phyloP scores from a whole-genome alignment of 441 rosid genomes.

The Syzygium malaccense region DNA sequence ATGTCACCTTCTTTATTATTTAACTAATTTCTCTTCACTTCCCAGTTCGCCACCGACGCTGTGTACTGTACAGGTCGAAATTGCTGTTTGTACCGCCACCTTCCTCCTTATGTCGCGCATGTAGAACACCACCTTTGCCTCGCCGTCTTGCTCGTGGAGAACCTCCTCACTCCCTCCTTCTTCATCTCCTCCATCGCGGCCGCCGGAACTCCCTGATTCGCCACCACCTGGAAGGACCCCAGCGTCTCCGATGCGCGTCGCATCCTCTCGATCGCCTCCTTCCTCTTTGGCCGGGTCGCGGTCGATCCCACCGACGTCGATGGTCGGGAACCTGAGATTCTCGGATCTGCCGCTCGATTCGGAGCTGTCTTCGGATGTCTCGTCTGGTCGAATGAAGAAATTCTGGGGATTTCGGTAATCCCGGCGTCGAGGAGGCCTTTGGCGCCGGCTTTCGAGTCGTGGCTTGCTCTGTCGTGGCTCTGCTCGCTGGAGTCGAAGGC shows the following conservation, averaged over 20 bases:
- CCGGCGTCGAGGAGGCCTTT: neutral
- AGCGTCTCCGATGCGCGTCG: slow-evolving; percentile 15
- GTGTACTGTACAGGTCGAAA: no score
- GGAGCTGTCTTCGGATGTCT: neutral
- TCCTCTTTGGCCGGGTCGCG: neutral
- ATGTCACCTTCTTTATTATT: neutral
- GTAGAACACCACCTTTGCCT: slow-evolving; percentile 24
- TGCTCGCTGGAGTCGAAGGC: neutral
- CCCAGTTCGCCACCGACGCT: neutral
- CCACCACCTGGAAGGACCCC: slow-evolving; percentile 49
- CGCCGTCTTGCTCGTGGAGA: slow-evolving; percentile 21
- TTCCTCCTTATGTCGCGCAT: neutral
- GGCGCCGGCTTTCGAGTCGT: neutral
- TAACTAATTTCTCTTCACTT: neutral
- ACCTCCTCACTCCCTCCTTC: slow-evolving; percentile 32
- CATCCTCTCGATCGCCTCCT: neutral
- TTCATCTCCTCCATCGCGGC: slow-evolving; percentile 30
- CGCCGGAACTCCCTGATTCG: slow-evolving; percentile 46
- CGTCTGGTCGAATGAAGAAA: neutral
- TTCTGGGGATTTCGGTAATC: neutral
- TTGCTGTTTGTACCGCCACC: no score
- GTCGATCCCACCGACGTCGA: neutral
- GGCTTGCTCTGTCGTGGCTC: neutral
- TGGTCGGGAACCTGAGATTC: neutral
- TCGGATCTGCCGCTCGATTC: neutral